Conservation (phyloP, 2,329 filamentous ascomycete species). For the Fusarium lateritium region DNA sequence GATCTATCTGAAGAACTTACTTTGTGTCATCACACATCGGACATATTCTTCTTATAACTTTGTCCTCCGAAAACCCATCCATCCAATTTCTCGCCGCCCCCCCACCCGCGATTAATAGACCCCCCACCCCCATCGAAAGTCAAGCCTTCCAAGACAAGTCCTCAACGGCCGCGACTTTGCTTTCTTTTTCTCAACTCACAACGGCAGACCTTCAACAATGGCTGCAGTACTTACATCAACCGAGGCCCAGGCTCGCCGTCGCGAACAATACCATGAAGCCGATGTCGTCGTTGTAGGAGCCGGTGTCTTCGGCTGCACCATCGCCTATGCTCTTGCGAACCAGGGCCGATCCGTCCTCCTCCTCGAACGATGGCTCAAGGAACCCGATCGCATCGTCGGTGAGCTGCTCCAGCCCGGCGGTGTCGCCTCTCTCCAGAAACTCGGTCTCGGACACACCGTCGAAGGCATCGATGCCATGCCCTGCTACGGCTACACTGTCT, state of each 20-base stretch:
- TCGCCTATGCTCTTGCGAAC: constrained; percentile 86
- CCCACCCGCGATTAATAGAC: constrained; percentile 39
- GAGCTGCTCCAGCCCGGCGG: constrained; percentile 96
- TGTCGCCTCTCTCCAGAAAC: constrained; percentile 81
- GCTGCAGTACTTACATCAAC: constrained; percentile 52
- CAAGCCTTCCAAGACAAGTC: constrained; percentile 18
- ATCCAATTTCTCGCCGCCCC: constrained; percentile 44
- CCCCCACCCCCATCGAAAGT: constrained; percentile 41
- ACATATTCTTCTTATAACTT: constrained; percentile 2
- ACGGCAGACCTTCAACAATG: constrained; percentile 49
- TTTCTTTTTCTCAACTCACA: constrained; percentile 1
- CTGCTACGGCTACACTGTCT: constrained; percentile 88
- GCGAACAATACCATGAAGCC: constrained; percentile 72
- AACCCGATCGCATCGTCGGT: constrained; percentile 96
- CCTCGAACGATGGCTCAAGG: constrained; percentile 88
- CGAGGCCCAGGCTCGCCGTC: constrained; percentile 63
- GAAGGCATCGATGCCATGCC: constrained; percentile 90
- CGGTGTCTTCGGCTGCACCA: constrained; percentile 89
- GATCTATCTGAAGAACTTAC: constrained; percentile 9
- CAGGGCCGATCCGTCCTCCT: constrained; percentile 93
- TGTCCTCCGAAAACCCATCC: constrained; percentile 19
- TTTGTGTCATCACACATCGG: constrained; percentile 14
- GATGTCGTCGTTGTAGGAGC: constrained; percentile 95
- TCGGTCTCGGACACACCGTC: constrained; percentile 86
- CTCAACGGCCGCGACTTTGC: constrained; percentile 10